Conservation (phyloP, 768 basidiomycete genomes). For the Saitozyma sp. region DNA sequence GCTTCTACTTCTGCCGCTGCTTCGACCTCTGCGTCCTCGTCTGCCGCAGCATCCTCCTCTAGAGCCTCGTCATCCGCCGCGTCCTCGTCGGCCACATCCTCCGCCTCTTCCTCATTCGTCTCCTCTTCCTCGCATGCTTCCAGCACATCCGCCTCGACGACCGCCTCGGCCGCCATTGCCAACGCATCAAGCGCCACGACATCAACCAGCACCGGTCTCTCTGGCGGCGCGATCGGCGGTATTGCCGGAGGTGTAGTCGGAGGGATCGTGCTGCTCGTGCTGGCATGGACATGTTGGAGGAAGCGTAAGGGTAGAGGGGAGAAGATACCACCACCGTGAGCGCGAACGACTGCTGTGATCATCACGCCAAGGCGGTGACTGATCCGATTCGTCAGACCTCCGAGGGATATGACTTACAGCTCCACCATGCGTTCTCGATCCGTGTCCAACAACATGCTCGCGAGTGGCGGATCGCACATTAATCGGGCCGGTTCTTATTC, state of each 20-base stretch:
- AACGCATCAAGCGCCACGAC: conserved; percentile 5
- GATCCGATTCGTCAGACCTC: conserved; percentile 24
- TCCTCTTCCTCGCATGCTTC: conserved; percentile 44
- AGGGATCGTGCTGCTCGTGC: conserved; percentile 26
- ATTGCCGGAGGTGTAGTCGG: conserved; percentile 43
- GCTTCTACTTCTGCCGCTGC: conserved; percentile 5
- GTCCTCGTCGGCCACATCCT: conserved; percentile 1
- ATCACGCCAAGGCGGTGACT: not conserved
- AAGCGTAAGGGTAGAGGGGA: conserved; percentile 23
- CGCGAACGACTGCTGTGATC: not conserved
- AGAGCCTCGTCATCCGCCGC: conserved; percentile 5
- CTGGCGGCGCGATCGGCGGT: conserved; percentile 43
- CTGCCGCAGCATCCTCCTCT: conserved; percentile 9
- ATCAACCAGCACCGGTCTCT: conserved; percentile 9
- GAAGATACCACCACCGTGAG: conserved; percentile 41
- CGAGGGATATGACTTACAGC: conserved; percentile 29
- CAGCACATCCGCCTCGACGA: conserved; percentile 54
- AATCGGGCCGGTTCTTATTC: conserved; percentile 32
- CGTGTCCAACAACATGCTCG: conserved; percentile 16
- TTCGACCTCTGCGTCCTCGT: not conserved
- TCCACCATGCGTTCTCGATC: conserved; percentile 6
- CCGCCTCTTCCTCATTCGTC: conserved; percentile 58
- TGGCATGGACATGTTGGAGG: conserved; percentile 26
- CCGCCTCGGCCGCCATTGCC: conserved; percentile 61
- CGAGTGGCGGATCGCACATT: conserved; percentile 3